Conservation (phyloP, 2,329 filamentous ascomycete genomes). For the Purpureocillium takamizusanense region DNA sequence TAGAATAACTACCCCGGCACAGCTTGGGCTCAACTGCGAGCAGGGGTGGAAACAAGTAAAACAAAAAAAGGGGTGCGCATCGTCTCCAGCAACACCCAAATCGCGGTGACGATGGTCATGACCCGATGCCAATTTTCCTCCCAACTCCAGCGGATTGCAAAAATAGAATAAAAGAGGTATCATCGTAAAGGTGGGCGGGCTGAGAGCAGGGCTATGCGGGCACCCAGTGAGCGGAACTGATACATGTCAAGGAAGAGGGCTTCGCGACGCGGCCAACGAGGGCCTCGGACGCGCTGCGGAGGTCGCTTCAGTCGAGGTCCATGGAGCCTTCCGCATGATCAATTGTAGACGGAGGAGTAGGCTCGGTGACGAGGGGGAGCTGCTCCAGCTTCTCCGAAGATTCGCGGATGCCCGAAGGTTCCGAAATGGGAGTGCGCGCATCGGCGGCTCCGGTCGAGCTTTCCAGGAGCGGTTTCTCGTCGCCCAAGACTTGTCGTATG, state of each 20-base stretch:
- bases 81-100: too few relatives aligned
- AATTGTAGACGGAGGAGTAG: slow-evolving; percentile 29
- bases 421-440: slow-evolving; percentile 16
- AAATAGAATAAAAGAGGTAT: too few relatives aligned
- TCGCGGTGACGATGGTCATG: slow-evolving; percentile 10
- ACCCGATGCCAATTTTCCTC: slow-evolving; percentile 4
- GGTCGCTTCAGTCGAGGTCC: slow-evolving; percentile 32
- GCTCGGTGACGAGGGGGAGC: slow-evolving; percentile 23
- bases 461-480: slow-evolving; percentile 12
- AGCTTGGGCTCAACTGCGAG: too few relatives aligned
- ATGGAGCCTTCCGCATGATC: slow-evolving; percentile 28
- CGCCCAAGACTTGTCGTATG: slow-evolving; percentile 31
- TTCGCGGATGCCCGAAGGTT: slow-evolving; percentile 9
- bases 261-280: too few relatives aligned
- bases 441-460: slow-evolving; percentile 12
- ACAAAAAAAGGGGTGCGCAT: neutral
- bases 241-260: too few relatives aligned
- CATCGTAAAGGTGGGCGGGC: too few relatives aligned
- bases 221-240: too few relatives aligned
- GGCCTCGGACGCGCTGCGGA: too few relatives aligned
- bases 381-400: slow-evolving; percentile 19
- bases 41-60: too few relatives aligned
- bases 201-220: neutral
- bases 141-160: neutral
- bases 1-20: too few relatives aligned